Evolutionary conservation across 2,329 filamentous ascomycete species (phyloP).

Genomic region (Anisogramma anomala): DNA sequence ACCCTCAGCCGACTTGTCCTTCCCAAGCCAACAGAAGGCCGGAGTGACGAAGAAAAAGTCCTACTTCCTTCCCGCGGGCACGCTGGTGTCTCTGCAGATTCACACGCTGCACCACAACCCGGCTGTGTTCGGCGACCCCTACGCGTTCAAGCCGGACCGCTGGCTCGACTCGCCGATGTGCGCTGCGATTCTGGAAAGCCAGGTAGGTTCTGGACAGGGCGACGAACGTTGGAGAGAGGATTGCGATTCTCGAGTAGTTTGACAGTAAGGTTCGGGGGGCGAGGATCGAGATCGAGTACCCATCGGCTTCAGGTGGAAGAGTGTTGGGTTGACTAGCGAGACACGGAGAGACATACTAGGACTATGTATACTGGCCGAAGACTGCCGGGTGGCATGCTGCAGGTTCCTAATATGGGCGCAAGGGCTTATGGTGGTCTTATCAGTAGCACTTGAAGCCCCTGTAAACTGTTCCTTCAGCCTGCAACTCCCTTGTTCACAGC

Average conservation of each 20-base stretch:
- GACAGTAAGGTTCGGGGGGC: slow-evolving; percentile 6
- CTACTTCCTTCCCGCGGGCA: slow-evolving; percentile 2
- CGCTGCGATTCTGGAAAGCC: slow-evolving; percentile 3
- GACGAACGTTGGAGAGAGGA: slow-evolving; percentile 3
- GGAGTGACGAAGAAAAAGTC: background rate
- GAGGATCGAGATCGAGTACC: slow-evolving; percentile 3
- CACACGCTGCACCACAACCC: slow-evolving; percentile 16
- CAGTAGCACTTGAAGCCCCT: slow-evolving; percentile 1
- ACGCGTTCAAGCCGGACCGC: slow-evolving; percentile 15
- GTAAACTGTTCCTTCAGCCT: slow-evolving; percentile 1
- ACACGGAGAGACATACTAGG: background rate
- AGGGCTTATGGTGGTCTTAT: background rate
- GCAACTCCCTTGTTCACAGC: slow-evolving; percentile 1
- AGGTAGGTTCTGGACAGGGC: slow-evolving; percentile 6
- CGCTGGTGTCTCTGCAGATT: slow-evolving; percentile 5
- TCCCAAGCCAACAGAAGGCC: background rate
- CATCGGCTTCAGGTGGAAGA: too few relatives aligned
- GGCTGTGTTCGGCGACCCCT: slow-evolving; percentile 15
- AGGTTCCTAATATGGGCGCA: background rate
- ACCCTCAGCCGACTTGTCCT: slow-evolving; percentile 1
- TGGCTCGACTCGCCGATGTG: slow-evolving; percentile 13
- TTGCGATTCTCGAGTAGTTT: slow-evolving; percentile 9
- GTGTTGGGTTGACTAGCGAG: too few relatives aligned
- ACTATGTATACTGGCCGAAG: background rate
- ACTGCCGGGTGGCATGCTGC: background rate